Percentiles rank a stretch among this genome's conserved stretches.
Evolutionary conservation across 352 stramenopile species (phyloP).

Genomic region (Phytophthora nicotianae): DNA sequence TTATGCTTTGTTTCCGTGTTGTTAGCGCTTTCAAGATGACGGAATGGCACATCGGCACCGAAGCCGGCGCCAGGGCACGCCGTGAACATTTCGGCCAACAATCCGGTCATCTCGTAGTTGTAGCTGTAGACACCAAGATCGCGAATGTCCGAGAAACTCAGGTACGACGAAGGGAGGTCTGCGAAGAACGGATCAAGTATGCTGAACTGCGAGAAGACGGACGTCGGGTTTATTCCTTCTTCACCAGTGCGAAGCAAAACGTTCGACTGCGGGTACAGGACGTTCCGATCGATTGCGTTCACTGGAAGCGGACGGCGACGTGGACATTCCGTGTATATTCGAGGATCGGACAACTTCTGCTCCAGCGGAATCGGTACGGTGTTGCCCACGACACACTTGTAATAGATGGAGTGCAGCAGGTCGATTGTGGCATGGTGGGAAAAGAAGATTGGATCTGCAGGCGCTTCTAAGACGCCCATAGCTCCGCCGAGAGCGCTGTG

Average conservation of each 20-base stretch:
- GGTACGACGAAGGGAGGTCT: conserved; percentile 62
- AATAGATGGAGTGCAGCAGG: conserved; percentile 85
- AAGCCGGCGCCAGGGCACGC: conserved; percentile 59
- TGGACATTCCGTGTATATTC: conserved; percentile 60
- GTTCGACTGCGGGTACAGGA: conserved; percentile 65
- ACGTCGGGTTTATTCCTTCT: conserved; percentile 41
- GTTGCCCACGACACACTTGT: conserved; percentile 82
- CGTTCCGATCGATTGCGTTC: conserved; percentile 47
- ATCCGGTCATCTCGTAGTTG: conserved; percentile 83
- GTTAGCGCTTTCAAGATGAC: conserved; percentile 24
- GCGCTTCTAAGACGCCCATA: conserved; percentile 78
- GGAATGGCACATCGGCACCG: conserved; percentile 30
- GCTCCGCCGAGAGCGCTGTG: conserved; percentile 71
- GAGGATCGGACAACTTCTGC: conserved; percentile 64
- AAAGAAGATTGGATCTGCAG: conserved; percentile 87
- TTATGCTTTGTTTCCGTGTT: conserved; percentile 17
- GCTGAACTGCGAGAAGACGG: conserved; percentile 59
- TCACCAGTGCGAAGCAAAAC: conserved; percentile 61
- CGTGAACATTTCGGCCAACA: conserved; percentile 77
- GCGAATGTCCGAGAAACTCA: conserved; percentile 74
- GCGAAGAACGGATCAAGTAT: conserved; percentile 63
- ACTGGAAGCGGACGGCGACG: conserved; percentile 43
- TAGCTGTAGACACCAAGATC: conserved; percentile 81
- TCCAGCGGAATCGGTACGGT: conserved; percentile 51
- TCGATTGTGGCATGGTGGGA: conserved; percentile 87